Evolutionary conservation across 2,329 filamentous ascomycete species (phyloP).

Genomic region (Pseudopithomyces maydicus): DNA sequence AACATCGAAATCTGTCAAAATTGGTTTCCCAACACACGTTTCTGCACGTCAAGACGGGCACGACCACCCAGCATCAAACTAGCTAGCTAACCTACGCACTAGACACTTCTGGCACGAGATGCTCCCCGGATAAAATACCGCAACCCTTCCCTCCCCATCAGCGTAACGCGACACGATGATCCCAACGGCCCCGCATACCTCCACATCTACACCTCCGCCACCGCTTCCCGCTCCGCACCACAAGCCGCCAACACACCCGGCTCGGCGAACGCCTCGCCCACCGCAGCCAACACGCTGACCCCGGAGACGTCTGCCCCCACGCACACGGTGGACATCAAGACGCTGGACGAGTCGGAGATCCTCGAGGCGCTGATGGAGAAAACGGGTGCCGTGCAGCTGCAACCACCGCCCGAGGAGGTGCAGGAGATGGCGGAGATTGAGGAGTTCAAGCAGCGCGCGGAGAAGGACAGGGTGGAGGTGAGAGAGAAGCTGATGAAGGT

Average conservation of each 20-base stretch:
- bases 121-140: slow-evolving; percentile 88
- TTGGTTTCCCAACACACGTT: too few relatives aligned
- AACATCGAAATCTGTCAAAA: too few relatives aligned
- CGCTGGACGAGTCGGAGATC: slow-evolving; percentile 65
- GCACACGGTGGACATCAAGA: slow-evolving; percentile 62
- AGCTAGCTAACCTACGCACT: not conserved
- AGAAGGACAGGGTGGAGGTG: slow-evolving; percentile 61
- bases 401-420: slow-evolving; percentile 64
- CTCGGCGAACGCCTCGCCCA: slow-evolving; percentile 23
- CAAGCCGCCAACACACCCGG: slow-evolving; percentile 17
- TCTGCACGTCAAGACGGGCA: too few relatives aligned
- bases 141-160: slow-evolving; percentile 85
- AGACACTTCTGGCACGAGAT: slow-evolving; percentile 89
- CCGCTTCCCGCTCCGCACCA: slow-evolving; percentile 19
- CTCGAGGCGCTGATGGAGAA: slow-evolving; percentile 65
- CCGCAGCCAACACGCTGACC: slow-evolving; percentile 28
- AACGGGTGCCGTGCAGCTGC: slow-evolving; percentile 64
- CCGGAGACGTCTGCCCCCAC: slow-evolving; percentile 45
- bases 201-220: slow-evolving; percentile 34
- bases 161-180: slow-evolving; percentile 69
- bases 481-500: slow-evolving; percentile 60
- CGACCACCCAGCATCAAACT: too few relatives aligned
- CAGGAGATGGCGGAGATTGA: slow-evolving; percentile 63
- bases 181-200: slow-evolving; percentile 46
- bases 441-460: slow-evolving; percentile 57